Percentiles rank a stretch among this genome's conserved stretches.
phyloP scores from a whole-genome alignment of 352 stramenopile genomes.

The Pythium sukuiense region DNA sequence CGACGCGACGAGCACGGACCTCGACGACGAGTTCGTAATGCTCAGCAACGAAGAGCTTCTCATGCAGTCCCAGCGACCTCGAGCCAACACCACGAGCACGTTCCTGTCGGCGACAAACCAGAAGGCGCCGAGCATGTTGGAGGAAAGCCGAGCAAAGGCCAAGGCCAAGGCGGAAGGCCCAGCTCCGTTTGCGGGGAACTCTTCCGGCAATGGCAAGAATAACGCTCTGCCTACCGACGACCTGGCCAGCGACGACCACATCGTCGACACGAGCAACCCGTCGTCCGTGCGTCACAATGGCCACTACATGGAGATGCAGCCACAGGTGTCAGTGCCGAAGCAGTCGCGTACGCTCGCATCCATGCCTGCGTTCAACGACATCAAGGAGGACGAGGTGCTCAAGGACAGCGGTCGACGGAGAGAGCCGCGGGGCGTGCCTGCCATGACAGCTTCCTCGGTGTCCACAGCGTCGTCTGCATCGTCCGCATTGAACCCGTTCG shows the following conservation, averaged over 20 bases:
- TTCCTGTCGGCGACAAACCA: constrained; percentile 46
- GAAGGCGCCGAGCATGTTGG: constrained; percentile 40
- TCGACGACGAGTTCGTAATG: constrained; percentile 80
- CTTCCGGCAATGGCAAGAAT: neutral
- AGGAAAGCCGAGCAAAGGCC: constrained; percentile 43
- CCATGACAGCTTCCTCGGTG: neutral
- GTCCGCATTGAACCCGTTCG: constrained; percentile 16
- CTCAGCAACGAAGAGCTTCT: constrained; percentile 69
- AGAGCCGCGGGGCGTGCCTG: neutral
- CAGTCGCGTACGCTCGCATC: neutral
- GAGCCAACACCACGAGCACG: constrained; percentile 48
- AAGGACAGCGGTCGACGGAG: neutral
- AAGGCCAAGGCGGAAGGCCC: constrained; percentile 14
- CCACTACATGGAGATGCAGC: constrained; percentile 32
- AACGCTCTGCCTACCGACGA: constrained; percentile 1
- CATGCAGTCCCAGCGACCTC: constrained; percentile 40
- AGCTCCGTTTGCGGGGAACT: constrained; percentile 14
- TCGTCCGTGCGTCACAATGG: constrained; percentile 30
- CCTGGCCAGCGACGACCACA: constrained; percentile 21
- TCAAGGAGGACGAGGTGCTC: constrained; percentile 24
- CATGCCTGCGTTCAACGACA: constrained; percentile 29
- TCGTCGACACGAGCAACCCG: constrained; percentile 28
- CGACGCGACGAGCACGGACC: constrained; percentile 32
- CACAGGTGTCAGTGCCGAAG: neutral
- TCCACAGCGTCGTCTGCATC: neutral